Evolutionary conservation across 192 early-diverging fungal genomes (phyloP).

Genomic region (Jimgerdemannia flammicorona): DNA sequence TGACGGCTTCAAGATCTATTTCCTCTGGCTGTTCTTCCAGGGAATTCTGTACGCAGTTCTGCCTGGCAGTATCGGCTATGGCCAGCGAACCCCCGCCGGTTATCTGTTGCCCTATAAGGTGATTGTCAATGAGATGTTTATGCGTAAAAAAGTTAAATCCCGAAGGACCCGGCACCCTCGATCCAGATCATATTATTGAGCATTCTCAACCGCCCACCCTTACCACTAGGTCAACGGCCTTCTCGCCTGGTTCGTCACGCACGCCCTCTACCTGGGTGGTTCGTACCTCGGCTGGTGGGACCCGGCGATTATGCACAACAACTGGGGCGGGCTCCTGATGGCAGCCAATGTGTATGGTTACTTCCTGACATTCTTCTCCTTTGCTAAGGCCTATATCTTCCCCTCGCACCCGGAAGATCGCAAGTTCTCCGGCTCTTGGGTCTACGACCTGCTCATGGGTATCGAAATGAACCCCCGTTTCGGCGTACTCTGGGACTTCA

Average conservation of each 20-base stretch:
- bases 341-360: constrained; percentile 77
- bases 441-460: constrained; percentile 78
- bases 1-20: constrained; percentile 52
- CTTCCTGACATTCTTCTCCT: constrained; percentile 69
- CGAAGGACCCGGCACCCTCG: too few relatives aligned
- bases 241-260: constrained; percentile 67
- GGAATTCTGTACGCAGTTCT: constrained; percentile 60
- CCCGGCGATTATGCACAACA: constrained; percentile 66
- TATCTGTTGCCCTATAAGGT: constrained; percentile 70
- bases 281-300: constrained; percentile 62
- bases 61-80: constrained; percentile 68
- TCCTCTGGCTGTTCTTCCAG: constrained; percentile 69
- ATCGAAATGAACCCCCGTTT: constrained; percentile 81
- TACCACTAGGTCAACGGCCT: constrained; percentile 67
- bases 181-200: too few relatives aligned
- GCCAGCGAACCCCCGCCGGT: constrained; percentile 76
- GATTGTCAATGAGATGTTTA: constrained; percentile 4
- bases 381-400: constrained; percentile 64
- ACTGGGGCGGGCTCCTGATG: constrained; percentile 69
- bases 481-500: constrained; percentile 75
- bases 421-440: constrained; percentile 67
- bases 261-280: constrained; percentile 58
- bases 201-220: too few relatives aligned
- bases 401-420: constrained; percentile 74
- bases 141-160: too few relatives aligned